Percentiles rank a stretch among this genome's conserved stretches.
These are phyloP conservation scores for Penstemon barbatus DNA, from an alignment of 257 asterid genomes.

Conservation along the genomic window DNA sequence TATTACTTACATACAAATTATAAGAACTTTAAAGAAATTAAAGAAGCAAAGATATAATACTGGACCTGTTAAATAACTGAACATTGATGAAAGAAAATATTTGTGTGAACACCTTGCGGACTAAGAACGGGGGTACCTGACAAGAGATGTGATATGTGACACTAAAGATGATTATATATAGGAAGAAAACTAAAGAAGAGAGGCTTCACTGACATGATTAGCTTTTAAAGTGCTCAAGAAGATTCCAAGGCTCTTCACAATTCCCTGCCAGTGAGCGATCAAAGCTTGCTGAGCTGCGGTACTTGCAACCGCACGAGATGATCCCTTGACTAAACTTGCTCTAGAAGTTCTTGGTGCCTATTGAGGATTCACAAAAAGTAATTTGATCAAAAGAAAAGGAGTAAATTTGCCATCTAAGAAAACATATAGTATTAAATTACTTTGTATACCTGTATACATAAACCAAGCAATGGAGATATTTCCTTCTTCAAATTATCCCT, in stretches of 20 bases:
- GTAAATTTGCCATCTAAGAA: conserved; percentile 4
- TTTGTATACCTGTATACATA: conserved; percentile 85
- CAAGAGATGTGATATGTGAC: conserved; percentile 26
- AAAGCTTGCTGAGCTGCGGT: conserved; percentile 91
- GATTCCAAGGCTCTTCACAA: conserved; percentile 81
- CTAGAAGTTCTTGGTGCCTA: conserved; percentile 98
- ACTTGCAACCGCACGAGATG: conserved; percentile 84
- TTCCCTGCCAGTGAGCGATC: conserved; percentile 99
- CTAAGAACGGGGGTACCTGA: conserved; percentile 96
- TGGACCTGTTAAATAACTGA: conserved; percentile 93
- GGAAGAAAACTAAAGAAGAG: conserved; percentile 15
- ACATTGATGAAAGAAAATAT: conserved; percentile 97
- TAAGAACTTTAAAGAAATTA: conserved; percentile 20
- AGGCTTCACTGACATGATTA: conserved; percentile 65
- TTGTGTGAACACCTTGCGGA: conserved; percentile 96
- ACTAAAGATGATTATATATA: conserved; percentile 5
- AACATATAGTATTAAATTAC: conserved; percentile 10
- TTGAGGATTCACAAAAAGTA: conserved; percentile 24
- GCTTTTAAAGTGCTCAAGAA: conserved; percentile 82
- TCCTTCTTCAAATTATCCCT: conserved; percentile 97
- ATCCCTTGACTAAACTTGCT: conserved; percentile 98
- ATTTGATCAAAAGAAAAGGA: neutral
- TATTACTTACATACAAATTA: conserved; percentile 5
- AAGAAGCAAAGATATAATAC: conserved; percentile 13
- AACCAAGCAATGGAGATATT: conserved; percentile 97